Percentiles rank a stretch among this genome's conserved stretches.
phyloP scores from a whole-genome alignment of 805 yeast genomes.

The Kuraishia floccosa region DNA sequence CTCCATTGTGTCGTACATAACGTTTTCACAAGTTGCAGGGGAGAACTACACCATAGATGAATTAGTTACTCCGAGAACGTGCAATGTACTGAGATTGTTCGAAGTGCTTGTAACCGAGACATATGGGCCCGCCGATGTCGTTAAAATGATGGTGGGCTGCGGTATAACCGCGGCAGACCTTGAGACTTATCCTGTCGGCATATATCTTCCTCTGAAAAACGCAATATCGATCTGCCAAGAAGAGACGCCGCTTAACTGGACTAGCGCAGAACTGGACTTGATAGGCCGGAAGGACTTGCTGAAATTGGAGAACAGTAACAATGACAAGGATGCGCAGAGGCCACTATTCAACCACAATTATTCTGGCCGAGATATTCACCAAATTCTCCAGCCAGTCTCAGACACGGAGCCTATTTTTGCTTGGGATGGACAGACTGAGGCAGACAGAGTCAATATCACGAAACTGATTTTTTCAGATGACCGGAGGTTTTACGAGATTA shows the following conservation, averaged over 20 bases:
- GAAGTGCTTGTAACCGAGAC: constrained; percentile 48
- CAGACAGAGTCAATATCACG: constrained; percentile 57
- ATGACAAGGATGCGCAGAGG: background rate
- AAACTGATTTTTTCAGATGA: constrained; percentile 67
- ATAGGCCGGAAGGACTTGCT: constrained; percentile 61
- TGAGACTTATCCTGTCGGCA: constrained; percentile 66
- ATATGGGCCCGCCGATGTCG: constrained; percentile 39
- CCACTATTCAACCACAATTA: too few species aligned
- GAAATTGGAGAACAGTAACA: constrained; percentile 5
- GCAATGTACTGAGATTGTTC: constrained; percentile 44
- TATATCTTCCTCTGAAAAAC: constrained; percentile 56
- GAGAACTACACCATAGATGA: constrained; percentile 50
- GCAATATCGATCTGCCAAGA: constrained; percentile 43
- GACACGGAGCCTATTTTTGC: constrained; percentile 39
- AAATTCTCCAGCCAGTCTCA: constrained; percentile 24
- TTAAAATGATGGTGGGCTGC: constrained; percentile 50
- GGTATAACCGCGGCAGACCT: constrained; percentile 38
- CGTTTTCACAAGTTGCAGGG: constrained; percentile 58
- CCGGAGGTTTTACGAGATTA: constrained; percentile 67
- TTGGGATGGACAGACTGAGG: constrained; percentile 64
- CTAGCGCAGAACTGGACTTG: constrained; percentile 31
- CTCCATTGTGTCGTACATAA: constrained; percentile 39
- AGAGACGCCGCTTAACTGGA: constrained; percentile 37
- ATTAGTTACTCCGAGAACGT: constrained; percentile 55
- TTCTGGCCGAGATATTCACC: constrained; percentile 33